Percentiles rank a stretch among this genome's conserved stretches.
Evolutionary conservation across 345 rosid species (phyloP).

Genomic region (Rhodomyrtus tomentosa): DNA sequence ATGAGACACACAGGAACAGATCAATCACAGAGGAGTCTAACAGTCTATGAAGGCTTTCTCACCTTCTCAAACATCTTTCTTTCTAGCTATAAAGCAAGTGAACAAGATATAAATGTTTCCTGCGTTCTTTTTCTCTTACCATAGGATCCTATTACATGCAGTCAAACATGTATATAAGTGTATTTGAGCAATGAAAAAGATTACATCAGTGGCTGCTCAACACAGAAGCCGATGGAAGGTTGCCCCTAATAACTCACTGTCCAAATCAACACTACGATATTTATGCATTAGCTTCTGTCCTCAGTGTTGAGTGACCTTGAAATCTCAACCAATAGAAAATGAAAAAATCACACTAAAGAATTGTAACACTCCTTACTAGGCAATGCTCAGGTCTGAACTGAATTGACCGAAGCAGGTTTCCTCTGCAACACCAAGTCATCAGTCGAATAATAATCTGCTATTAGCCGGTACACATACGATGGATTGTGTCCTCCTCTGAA

Average conservation of each 20-base stretch:
- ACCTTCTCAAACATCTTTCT: not conserved
- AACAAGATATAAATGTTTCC: not conserved
- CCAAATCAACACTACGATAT: not conserved
- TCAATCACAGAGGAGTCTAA: not conserved
- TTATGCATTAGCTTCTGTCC: not conserved
- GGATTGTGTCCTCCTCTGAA: conserved; percentile 95
- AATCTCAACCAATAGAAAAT: not conserved
- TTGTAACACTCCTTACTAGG: not conserved
- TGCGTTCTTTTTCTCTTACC: not conserved
- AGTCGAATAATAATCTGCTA: conserved; percentile 94
- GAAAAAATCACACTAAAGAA: not conserved
- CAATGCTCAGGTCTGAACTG: not conserved
- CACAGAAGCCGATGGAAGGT: not conserved
- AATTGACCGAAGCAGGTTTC: conserved; percentile 25
- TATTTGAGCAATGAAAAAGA: not conserved
- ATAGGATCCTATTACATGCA: not conserved
- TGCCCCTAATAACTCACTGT: not conserved
- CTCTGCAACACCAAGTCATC: conserved; percentile 79
- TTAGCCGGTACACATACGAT: conserved; percentile 91
- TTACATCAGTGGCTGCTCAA: not conserved
- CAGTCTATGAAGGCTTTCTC: not conserved
- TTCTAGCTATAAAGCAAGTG: not conserved
- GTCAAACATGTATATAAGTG: not conserved
- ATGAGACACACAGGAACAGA: not conserved
- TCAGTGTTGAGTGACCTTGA: not conserved